Base-by-base conservation (phyloP, 805 yeast genomes). In the Saturnispora besseyi region DNA sequence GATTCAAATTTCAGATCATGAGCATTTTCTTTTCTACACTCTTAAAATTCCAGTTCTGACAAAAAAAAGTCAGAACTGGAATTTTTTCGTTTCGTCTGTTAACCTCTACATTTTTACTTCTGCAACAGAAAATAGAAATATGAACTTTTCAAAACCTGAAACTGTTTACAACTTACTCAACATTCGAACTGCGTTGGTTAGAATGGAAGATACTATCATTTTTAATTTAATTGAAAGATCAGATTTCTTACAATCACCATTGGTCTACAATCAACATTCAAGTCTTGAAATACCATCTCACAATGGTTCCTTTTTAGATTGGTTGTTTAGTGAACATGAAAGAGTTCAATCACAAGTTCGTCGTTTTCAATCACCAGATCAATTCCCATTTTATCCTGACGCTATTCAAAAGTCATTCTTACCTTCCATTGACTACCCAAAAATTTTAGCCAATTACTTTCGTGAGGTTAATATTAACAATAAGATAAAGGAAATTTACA, bases 121-220 rank as follows among this genome's bases (percentile, higher is more conserved):
- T 5, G 9, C 22, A 18, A 36, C 40, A 36, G 18, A 18, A 33
- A 9, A 36, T 15, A 18, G n/a, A 12, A 13, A 29, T 18, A 88
- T 90, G 96, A 95, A 90, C 68, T 90, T 89, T 65, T 76, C 77
- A 64, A 79, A 81, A 57, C 93, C 96, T 15, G 84, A 83, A 45
- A 78, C 95, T 0, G 96, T 87, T 6, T 74, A 93, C 46, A 78
- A 88, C 59, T 71, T 93, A 51, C 72, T 71, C 58, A 89, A 93
- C 67, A 93, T 93, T 59, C 80, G 99, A 54, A 81, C 78, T 53
- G 84, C 87, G 15, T 73, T 93, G 44, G 82, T 90, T 37, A 79
- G 96, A 49, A 88, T 93, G 96, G 99, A 93, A 63, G 98, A 93
- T 66, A 86, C 97, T 6, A 89, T 93, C 58, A 84, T 93, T 53